These are phyloP conservation scores for Talaromyces piceae DNA, from an alignment of 2,329 filamentous ascomycete species.

Conservation along the genomic window DNA sequence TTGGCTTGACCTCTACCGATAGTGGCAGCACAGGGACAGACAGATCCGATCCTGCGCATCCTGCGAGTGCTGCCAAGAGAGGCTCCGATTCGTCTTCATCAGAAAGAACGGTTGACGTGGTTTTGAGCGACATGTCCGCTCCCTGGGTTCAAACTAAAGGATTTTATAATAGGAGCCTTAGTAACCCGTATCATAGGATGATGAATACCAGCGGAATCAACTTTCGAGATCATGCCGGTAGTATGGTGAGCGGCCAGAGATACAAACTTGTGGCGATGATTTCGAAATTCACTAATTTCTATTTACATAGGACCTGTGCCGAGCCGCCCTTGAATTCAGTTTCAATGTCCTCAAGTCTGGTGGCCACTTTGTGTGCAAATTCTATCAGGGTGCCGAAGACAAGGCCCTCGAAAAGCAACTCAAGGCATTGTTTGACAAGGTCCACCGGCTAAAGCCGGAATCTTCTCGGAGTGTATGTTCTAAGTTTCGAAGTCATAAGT, in stretches of 20 bases:
- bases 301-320: constrained; percentile 68
- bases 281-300: background rate
- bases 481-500: background rate
- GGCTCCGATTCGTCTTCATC: constrained; percentile 8
- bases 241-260: constrained; percentile 70
- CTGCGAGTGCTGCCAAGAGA: background rate
- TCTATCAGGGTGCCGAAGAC: constrained; percentile 87
- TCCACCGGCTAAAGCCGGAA: constrained; percentile 83
- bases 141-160: constrained; percentile 79
- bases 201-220: constrained; percentile 93
- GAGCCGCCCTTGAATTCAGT: constrained; percentile 75
- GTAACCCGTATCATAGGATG: constrained; percentile 95
- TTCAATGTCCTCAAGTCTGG: constrained; percentile 74
- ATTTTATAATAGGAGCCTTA: constrained; percentile 81
- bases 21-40: constrained; percentile 21
- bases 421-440: constrained; percentile 68
- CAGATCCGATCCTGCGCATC: constrained; percentile 1
- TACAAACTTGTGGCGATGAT: too few species aligned
- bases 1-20: background rate
- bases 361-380: constrained; percentile 95
- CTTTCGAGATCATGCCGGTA: constrained; percentile 83
- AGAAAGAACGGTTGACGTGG: constrained; percentile 71
- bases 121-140: constrained; percentile 98
- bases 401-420: constrained; percentile 68
- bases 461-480: constrained; percentile 70